phyloP scores from a whole-genome alignment of 441 rosid genomes.

The Populus tomentosa region DNA sequence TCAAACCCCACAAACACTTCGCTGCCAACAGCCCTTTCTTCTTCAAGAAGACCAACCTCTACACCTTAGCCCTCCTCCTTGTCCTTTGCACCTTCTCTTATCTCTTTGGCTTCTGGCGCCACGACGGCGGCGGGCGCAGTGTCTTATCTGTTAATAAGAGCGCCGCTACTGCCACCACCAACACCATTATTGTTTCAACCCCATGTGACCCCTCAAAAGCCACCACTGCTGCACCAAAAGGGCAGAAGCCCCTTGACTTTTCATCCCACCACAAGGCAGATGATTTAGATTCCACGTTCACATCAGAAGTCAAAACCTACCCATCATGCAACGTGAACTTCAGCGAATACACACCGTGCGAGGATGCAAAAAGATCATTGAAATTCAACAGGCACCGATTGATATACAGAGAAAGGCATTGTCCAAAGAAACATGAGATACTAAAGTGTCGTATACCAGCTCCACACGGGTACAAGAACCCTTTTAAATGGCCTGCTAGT shows the following conservation, averaged over 20 bases:
- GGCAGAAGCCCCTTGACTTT: conserved; percentile 27
- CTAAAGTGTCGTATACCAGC: conserved; percentile 69
- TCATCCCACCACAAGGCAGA: conserved; percentile 21
- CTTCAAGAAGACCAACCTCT: conserved; percentile 10
- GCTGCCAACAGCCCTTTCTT: not conserved
- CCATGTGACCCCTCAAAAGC: conserved; percentile 10
- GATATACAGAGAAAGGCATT: conserved; percentile 76
- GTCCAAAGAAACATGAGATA: conserved; percentile 53
- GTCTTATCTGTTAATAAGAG: conserved; percentile 12
- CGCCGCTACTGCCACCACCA: not conserved
- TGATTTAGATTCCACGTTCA: not conserved
- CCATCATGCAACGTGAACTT: conserved; percentile 41
- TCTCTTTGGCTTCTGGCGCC: conserved; percentile 38
- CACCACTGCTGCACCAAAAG: not conserved
- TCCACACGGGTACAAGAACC: conserved; percentile 67
- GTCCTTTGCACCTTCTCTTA: conserved; percentile 41
- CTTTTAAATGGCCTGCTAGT: conserved; percentile 75
- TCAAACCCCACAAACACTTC: conserved; percentile 14
- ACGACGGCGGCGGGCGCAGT: conserved; percentile 73
- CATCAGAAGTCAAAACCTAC: conserved; percentile 19
- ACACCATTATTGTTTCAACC: not conserved
- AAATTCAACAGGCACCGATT: conserved; percentile 40
- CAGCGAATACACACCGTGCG: conserved; percentile 78
- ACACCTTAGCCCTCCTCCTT: conserved; percentile 19
- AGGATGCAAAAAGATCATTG: conserved; percentile 56